phyloP scores from a whole-genome alignment of 257 asterid genomes.

The Cruciata laevipes region DNA sequence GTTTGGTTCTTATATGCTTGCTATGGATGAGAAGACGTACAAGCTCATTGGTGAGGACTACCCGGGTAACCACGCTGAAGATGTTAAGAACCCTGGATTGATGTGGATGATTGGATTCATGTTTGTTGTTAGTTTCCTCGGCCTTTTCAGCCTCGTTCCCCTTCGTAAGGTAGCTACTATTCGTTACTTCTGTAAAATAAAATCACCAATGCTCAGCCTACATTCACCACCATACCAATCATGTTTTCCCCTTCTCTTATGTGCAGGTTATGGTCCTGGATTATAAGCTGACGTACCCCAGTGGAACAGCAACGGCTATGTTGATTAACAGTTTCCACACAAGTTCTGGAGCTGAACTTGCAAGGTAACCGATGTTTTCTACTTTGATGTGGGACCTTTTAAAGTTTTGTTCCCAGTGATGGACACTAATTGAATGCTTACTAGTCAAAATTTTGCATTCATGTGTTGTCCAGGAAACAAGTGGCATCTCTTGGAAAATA shows the following conservation, averaged over 20 bases:
- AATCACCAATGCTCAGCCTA: not conserved
- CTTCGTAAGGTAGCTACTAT: conserved; percentile 68
- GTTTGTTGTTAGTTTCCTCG: conserved; percentile 83
- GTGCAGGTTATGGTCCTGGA: conserved; percentile 87
- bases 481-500: conserved; percentile 82
- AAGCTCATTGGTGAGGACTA: conserved; percentile 79
- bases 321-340: conserved; percentile 95
- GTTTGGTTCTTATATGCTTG: conserved; percentile 81
- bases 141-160: conserved; percentile 90
- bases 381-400: not conserved
- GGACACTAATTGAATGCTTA: not conserved
- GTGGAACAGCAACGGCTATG: conserved; percentile 99
- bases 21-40: conserved; percentile 95
- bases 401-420: not conserved
- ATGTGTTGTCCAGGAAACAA: conserved; percentile 55
- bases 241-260: not conserved
- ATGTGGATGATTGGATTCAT: conserved; percentile 91
- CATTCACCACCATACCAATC: not conserved
- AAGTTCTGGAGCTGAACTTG: conserved; percentile 92
- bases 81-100: conserved; percentile 87
- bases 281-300: conserved; percentile 81
- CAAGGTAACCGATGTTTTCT: conserved; percentile 38
- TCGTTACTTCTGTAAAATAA: not conserved
- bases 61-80: conserved; percentile 90
- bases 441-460: not conserved